Conservation (phyloP, 495 filamentous ascomycete species). For the Penicillium odoratum region DNA sequence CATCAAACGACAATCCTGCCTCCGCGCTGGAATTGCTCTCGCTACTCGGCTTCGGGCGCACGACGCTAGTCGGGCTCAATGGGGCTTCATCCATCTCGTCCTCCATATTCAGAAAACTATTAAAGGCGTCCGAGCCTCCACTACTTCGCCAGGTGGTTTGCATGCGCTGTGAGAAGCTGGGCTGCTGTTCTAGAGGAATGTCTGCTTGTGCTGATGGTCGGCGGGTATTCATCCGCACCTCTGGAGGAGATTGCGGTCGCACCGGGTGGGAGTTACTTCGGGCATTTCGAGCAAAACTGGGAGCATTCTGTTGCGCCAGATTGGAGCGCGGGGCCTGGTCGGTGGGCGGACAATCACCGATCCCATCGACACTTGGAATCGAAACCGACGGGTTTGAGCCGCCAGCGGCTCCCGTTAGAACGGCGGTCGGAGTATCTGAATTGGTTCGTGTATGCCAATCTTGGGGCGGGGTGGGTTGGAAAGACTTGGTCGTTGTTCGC, state of each 20-base stretch:
- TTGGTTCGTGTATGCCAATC: constrained; percentile 39
- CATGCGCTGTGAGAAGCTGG: constrained; percentile 35
- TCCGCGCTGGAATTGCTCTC: constrained; percentile 39
- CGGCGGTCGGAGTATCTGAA: constrained; percentile 34
- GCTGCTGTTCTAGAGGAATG: constrained; percentile 30
- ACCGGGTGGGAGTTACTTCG: constrained; percentile 47
- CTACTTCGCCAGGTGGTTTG: constrained; percentile 45
- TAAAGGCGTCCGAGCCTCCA: constrained; percentile 44
- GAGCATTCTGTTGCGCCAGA: constrained; percentile 35
- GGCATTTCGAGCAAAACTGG: constrained; percentile 43
- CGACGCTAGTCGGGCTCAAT: constrained; percentile 32
- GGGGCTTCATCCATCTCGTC: constrained; percentile 42
- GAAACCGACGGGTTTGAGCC: constrained; percentile 32
- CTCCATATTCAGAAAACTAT: constrained; percentile 49
- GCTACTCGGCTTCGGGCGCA: constrained; percentile 35
- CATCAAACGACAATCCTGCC: constrained; percentile 74
- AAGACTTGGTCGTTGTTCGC: constrained; percentile 27
- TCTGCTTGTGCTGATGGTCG: constrained; percentile 33
- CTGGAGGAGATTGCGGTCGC: constrained; percentile 46
- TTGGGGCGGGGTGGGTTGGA: constrained; percentile 26
- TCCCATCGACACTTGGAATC: constrained; percentile 39
- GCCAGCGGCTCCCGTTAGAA: constrained; percentile 38
- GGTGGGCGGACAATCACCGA: constrained; percentile 36
- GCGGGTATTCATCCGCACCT: constrained; percentile 35
- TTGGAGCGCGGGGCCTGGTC: constrained; percentile 32